Evolutionary conservation across 495 filamentous ascomycete species (phyloP).

Genomic region (Echria macrotheca): DNA sequence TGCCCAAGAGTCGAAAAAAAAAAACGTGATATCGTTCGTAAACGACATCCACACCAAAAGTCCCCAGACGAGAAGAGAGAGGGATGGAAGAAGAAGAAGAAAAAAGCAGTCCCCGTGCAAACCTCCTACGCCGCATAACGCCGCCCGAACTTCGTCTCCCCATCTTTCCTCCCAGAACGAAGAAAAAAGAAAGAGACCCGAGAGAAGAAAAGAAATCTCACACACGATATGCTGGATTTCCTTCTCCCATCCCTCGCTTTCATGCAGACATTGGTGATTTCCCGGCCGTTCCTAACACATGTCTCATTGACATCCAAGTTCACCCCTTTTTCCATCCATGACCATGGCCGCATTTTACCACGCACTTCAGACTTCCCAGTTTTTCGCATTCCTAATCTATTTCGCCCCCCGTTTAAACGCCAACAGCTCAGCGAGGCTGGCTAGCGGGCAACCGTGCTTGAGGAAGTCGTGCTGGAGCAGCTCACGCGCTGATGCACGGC

Average conservation of each 20-base stretch:
- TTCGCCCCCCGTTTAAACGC: conserved; percentile 61
- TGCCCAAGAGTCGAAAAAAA: too few relatives aligned
- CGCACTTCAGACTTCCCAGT: too few relatives aligned
- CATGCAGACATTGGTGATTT: too few relatives aligned
- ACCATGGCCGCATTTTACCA: too few relatives aligned
- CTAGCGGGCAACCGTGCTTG: conserved; percentile 70
- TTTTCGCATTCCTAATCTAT: too few relatives aligned
- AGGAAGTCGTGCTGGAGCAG: conserved; percentile 75
- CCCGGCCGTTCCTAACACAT: too few relatives aligned
- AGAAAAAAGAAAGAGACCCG: conserved; percentile 3
- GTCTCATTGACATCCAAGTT: too few relatives aligned
- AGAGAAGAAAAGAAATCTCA: conserved; percentile 7
- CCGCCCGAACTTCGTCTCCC: not conserved
- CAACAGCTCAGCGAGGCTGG: conserved; percentile 78
- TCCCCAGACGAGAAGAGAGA: not conserved
- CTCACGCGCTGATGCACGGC: conserved; percentile 84
- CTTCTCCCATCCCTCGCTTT: not conserved
- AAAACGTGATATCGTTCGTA: too few relatives aligned
- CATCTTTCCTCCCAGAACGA: not conserved
- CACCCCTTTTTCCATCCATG: too few relatives aligned
- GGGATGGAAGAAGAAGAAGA: not conserved
- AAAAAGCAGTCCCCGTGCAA: conserved; percentile 1
- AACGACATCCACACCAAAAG: too few relatives aligned
- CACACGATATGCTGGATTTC: not conserved
- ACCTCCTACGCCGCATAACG: not conserved